phyloP scores from a whole-genome alignment of 2,329 filamentous ascomycete species.

The Apiospora aurea region DNA sequence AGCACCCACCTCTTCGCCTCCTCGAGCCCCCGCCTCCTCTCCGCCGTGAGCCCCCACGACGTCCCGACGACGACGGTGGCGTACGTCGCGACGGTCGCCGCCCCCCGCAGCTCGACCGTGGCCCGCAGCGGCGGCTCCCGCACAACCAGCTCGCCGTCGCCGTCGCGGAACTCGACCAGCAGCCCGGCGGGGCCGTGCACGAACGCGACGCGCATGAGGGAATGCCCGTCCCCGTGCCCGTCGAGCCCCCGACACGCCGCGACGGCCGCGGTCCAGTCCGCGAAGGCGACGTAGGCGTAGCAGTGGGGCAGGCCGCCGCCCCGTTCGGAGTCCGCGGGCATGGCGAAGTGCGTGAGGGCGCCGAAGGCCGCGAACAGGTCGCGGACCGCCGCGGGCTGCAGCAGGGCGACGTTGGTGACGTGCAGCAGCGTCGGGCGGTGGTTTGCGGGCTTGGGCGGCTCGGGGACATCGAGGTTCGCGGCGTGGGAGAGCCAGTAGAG shows the following conservation, averaged over 20 bases:
- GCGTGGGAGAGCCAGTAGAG: not conserved
- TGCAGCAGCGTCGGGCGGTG: not conserved
- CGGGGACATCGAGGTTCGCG: not conserved
- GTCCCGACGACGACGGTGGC: not conserved
- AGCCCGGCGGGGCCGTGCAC: not conserved
- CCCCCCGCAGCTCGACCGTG: not conserved
- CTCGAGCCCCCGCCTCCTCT: not conserved
- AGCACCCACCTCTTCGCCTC: not conserved
- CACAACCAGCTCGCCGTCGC: not conserved
- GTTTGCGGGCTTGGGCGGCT: too few relatives aligned
- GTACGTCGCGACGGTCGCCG: not conserved
- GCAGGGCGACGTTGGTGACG: not conserved
- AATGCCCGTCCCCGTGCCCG: not conserved
- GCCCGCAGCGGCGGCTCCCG: not conserved
- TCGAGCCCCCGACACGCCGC: not conserved
- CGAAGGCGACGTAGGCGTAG: not conserved
- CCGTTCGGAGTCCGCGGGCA: not conserved
- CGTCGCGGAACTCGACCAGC: not conserved
- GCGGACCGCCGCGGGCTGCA: not conserved
- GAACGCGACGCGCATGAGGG: not conserved
- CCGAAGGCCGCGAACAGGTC: not conserved
- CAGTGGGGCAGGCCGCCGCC: too few relatives aligned
- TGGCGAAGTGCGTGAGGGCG: not conserved
- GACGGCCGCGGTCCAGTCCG: too few relatives aligned
- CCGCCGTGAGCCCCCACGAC: not conserved